Evolutionary conservation across 345 rosid species (phyloP).

Genomic region (Trapa bicornis): DNA sequence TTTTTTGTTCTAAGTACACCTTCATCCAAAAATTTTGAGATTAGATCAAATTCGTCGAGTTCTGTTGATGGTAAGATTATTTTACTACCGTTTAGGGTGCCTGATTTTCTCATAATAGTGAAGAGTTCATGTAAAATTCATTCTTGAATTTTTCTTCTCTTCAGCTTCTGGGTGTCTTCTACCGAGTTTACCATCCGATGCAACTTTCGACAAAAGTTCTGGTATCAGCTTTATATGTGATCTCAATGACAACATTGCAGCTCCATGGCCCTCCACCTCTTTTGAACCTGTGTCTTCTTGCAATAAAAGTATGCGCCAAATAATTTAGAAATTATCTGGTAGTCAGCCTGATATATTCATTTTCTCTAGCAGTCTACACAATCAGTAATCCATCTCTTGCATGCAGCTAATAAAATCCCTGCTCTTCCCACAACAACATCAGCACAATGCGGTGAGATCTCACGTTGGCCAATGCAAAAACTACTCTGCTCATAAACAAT

Average conservation of each 20-base stretch:
- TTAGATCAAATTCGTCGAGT: not conserved
- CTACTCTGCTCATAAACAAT: not conserved
- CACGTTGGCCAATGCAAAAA: not conserved
- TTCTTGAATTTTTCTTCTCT: not conserved
- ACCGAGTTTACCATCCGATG: conserved; percentile 52
- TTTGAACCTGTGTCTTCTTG: conserved; percentile 25
- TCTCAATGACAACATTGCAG: conserved; percentile 50
- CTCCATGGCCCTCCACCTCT: conserved; percentile 40
- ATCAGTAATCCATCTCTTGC: conserved; percentile 1
- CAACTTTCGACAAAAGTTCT: conserved; percentile 28
- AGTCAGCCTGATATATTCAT: not conserved
- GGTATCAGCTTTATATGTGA: conserved; percentile 53
- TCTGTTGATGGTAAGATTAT: not conserved
- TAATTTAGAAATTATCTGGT: not conserved
- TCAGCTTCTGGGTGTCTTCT: conserved; percentile 49
- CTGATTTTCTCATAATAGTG: not conserved
- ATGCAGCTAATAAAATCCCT: conserved; percentile 40
- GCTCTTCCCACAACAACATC: conserved; percentile 43
- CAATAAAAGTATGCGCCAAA: conserved; percentile 33
- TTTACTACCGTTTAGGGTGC: not conserved
- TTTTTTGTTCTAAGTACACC: not conserved
- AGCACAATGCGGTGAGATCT: conserved; percentile 27
- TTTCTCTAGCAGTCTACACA: not conserved
- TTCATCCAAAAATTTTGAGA: not conserved
- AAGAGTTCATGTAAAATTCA: not conserved